Evolutionary conservation across 2,329 filamentous ascomycete genomes (phyloP).

Genomic region (Aspergillus novoparasiticus): DNA sequence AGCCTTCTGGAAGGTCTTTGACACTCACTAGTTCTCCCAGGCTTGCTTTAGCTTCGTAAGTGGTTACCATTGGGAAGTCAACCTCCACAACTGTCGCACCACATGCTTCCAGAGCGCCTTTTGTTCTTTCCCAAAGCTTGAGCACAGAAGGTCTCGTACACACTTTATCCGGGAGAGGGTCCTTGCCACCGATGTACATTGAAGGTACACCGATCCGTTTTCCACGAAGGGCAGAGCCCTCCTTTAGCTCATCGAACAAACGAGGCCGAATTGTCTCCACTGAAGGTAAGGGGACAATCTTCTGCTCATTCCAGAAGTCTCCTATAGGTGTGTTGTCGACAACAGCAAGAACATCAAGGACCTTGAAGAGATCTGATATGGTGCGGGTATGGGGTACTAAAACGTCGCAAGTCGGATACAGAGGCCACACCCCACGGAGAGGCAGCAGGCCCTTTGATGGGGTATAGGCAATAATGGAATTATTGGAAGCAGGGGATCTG

Average conservation of each 20-base stretch:
- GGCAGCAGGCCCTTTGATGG: constrained; percentile 57
- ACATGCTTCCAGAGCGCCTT: constrained; percentile 28
- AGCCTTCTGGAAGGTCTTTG: constrained; percentile 45
- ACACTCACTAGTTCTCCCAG: constrained; percentile 42
- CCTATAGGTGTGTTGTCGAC: constrained; percentile 46
- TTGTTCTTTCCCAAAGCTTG: constrained; percentile 36
- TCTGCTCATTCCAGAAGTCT: constrained; percentile 60
- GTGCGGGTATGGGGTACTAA: constrained; percentile 57
- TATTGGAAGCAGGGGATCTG: constrained; percentile 59
- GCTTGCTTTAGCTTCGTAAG: constrained; percentile 39
- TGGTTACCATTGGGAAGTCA: constrained; percentile 36
- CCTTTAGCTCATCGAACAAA: constrained; percentile 36
- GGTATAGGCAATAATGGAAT: constrained; percentile 58
- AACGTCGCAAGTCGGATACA: constrained; percentile 60
- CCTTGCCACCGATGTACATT: constrained; percentile 52
- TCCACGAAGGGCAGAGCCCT: constrained; percentile 39
- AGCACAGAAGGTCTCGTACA: constrained; percentile 43
- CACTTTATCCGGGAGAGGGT: constrained; percentile 34
- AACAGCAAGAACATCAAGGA: constrained; percentile 53
- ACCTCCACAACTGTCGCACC: constrained; percentile 38
- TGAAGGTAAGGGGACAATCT: constrained; percentile 45
- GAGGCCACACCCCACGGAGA: constrained; percentile 56
- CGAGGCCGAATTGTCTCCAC: constrained; percentile 34
- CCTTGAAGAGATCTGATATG: constrained; percentile 52
- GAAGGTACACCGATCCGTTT: constrained; percentile 54